Conservation (phyloP, 1,284 basidiomycete genomes). For the Xerocomus amazonicus region DNA sequence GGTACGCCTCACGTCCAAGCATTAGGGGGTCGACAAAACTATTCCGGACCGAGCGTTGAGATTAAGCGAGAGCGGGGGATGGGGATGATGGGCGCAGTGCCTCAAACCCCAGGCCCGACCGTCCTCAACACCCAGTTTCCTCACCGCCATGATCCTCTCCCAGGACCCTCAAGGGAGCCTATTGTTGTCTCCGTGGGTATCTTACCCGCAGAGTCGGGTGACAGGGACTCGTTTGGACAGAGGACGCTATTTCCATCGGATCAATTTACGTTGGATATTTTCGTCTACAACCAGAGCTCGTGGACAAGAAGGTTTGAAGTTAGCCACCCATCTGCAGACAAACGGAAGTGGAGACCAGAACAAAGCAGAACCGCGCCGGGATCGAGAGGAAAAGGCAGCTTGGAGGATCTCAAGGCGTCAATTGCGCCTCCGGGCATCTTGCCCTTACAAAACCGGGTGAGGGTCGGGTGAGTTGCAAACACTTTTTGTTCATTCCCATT, state of each 20-base stretch:
- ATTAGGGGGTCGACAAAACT: conserved; percentile 42
- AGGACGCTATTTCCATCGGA: conserved; percentile 66
- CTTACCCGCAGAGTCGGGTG: conserved; percentile 32
- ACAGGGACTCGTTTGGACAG: conserved; percentile 24
- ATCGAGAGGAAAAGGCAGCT: conserved; percentile 7
- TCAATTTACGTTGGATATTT: conserved; percentile 80
- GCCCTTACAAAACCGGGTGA: conserved; percentile 76
- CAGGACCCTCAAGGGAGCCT: conserved; percentile 42
- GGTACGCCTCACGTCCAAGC: conserved; percentile 54
- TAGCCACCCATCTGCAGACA: conserved; percentile 52
- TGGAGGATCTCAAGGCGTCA: conserved; percentile 35
- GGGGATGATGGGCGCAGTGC: conserved; percentile 33
- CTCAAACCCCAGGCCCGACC: conserved; percentile 56
- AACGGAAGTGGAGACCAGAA: conserved; percentile 42
- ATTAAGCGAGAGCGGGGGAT: conserved; percentile 53
- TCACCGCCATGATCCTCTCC: conserved; percentile 26
- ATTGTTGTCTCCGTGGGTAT: conserved; percentile 76
- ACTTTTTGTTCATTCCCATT: neutral
- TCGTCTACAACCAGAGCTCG: conserved; percentile 83
- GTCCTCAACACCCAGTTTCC: conserved; percentile 37
- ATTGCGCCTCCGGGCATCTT: conserved; percentile 58
- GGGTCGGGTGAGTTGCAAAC: conserved; percentile 62
- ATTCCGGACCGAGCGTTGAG: conserved; percentile 59
- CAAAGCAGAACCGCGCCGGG: conserved; percentile 21
- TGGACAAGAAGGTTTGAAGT: conserved; percentile 78